These are phyloP conservation scores for Salix udensis DNA, from an alignment of 345 rosid species.

Conservation along the genomic window DNA sequence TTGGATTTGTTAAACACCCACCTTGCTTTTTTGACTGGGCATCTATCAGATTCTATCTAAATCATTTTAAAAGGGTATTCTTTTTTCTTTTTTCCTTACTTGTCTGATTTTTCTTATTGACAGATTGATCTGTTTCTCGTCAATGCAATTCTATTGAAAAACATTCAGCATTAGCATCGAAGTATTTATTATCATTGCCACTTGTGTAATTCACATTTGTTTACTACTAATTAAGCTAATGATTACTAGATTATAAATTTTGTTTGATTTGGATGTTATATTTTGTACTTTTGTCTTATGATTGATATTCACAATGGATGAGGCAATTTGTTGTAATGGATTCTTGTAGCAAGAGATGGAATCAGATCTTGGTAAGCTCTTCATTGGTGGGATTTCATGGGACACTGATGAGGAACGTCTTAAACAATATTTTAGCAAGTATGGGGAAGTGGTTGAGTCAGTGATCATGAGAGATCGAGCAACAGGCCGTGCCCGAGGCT, in stretches of 20 bases:
- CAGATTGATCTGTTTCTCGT: slow-evolving; percentile 27
- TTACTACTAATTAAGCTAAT: slow-evolving; percentile 12
- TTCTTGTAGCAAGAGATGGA: slow-evolving; percentile 71
- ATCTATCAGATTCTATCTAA: slow-evolving; percentile 56
- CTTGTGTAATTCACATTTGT: slow-evolving; percentile 8
- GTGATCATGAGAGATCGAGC: slow-evolving; percentile 97
- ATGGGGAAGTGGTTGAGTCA: slow-evolving; percentile 87
- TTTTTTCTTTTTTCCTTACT: slow-evolving; percentile 19
- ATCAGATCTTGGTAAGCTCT: slow-evolving; percentile 97
- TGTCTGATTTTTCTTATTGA: slow-evolving; percentile 26
- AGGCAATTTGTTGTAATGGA: slow-evolving; percentile 20
- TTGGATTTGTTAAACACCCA: slow-evolving; percentile 52
- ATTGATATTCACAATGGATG: slow-evolving; percentile 28
- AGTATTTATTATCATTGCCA: background rate
- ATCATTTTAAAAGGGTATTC: slow-evolving; percentile 29
- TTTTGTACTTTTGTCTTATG: slow-evolving; percentile 10
- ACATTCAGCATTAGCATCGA: background rate
- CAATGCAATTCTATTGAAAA: background rate
- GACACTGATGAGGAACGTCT: slow-evolving; percentile 93
- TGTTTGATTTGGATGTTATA: slow-evolving; percentile 4
- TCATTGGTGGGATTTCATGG: slow-evolving; percentile 99
- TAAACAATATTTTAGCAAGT: slow-evolving; percentile 73
- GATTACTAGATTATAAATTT: slow-evolving; percentile 16
- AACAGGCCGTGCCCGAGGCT: slow-evolving; percentile 96
- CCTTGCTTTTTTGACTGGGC: slow-evolving; percentile 41